These are phyloP conservation scores for Lentinula guzmanii DNA, from an alignment of 768 basidiomycete genomes.

Conservation along the genomic window DNA sequence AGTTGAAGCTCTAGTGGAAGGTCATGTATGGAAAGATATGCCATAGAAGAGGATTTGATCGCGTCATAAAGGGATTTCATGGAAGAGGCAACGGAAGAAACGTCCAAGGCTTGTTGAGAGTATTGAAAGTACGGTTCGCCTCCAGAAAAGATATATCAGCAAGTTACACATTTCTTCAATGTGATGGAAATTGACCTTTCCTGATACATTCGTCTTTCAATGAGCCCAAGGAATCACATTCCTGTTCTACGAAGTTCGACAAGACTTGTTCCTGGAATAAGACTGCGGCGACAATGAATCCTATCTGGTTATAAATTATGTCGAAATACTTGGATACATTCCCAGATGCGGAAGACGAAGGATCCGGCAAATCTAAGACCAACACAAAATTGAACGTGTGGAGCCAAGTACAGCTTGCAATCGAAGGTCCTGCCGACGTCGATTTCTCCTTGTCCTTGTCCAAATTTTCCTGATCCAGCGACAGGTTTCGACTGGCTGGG, in stretches of 20 bases:
- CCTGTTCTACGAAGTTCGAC: conserved; percentile 77
- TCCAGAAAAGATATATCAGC: conserved; percentile 17
- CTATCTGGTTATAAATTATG: conserved; percentile 83
- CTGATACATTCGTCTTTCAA: conserved; percentile 67
- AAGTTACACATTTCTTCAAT: conserved; percentile 8
- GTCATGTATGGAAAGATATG: conserved; percentile 71
- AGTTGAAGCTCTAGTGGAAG: conserved; percentile 83
- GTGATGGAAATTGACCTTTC: conserved; percentile 38
- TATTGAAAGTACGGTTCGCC: conserved; percentile 58
- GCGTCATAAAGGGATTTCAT: conserved; percentile 78
- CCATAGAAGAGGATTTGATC: conserved; percentile 69
- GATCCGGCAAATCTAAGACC: conserved; percentile 86
- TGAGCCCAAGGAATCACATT: conserved; percentile 66
- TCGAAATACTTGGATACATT: conserved; percentile 79
- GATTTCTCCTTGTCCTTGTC: not conserved
- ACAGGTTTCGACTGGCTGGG: conserved; percentile 1
- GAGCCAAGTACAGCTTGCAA: conserved; percentile 37
- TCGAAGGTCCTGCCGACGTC: conserved; percentile 27
- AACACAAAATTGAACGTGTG: conserved; percentile 82
- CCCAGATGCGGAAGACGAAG: conserved; percentile 75
- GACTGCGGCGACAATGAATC: conserved; percentile 87
- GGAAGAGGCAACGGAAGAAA: conserved; percentile 70
- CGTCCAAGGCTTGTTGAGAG: conserved; percentile 49
- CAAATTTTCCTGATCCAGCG: not conserved
- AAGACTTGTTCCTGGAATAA: conserved; percentile 88